These are phyloP conservation scores for Carex pumila DNA, from an alignment of 176 grass and related monocot species.

Conservation along the genomic window DNA sequence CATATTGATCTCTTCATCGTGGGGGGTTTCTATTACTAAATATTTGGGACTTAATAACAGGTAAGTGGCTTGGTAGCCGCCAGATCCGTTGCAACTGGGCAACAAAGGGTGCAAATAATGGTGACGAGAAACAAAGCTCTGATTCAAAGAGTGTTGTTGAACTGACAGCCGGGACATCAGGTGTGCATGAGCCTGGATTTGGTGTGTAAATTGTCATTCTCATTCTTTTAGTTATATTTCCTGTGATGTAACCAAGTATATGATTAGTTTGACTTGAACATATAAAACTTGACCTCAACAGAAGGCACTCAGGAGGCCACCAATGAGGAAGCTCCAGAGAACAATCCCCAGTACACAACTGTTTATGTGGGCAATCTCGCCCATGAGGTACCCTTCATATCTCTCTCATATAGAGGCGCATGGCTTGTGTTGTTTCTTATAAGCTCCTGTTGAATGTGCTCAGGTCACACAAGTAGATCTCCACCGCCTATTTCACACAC, in stretches of 20 bases:
- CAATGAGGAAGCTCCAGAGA: constrained; percentile 82
- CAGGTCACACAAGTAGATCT: constrained; percentile 59
- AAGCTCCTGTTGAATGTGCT: not conserved
- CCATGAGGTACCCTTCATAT: constrained; percentile 45
- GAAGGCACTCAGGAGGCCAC: constrained; percentile 53
- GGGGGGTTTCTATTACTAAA: not conserved
- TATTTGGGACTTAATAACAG: constrained; percentile 31
- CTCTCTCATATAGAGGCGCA: not conserved
- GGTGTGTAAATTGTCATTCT: not conserved
- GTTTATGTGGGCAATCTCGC: constrained; percentile 97
- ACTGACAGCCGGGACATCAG: constrained; percentile 55
- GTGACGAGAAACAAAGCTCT: constrained; percentile 74
- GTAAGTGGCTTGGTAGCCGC: constrained; percentile 80
- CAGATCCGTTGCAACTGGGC: constrained; percentile 99
- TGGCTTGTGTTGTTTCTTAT: not conserved
- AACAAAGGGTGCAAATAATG: constrained; percentile 72
- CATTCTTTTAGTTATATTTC: not conserved
- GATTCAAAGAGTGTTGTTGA: constrained; percentile 70
- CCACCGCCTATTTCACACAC: constrained; percentile 73
- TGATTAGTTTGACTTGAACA: not conserved
- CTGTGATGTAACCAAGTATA: not conserved
- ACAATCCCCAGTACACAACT: constrained; percentile 80
- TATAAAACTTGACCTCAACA: constrained; percentile 21
- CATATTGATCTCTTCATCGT: not conserved
- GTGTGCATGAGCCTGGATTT: constrained; percentile 29